Evolutionary conservation across 352 stramenopile species (phyloP).

Genomic region (Pythium rhizo-oryzae): DNA sequence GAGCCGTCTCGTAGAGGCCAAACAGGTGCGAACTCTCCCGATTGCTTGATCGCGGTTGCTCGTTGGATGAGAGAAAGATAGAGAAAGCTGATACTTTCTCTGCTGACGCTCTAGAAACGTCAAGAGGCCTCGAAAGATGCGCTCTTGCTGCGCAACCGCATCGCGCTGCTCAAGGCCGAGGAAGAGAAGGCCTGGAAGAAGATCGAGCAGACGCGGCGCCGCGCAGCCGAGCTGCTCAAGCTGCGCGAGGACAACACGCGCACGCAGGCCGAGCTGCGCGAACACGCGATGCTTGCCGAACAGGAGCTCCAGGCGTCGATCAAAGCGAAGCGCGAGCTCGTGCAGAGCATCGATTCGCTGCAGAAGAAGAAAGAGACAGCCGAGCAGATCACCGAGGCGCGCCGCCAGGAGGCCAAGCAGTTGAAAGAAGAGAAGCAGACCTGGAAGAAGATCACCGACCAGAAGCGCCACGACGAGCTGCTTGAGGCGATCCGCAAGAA

Average conservation of each 20-base stretch:
- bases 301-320: slow-evolving; percentile 73
- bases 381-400: slow-evolving; percentile 65
- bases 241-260: slow-evolving; percentile 68
- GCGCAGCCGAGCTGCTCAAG: slow-evolving; percentile 69
- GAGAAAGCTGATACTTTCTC: too few relatives aligned
- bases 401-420: slow-evolving; percentile 62
- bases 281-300: slow-evolving; percentile 55
- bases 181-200: slow-evolving; percentile 87
- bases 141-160: slow-evolving; percentile 77
- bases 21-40: slow-evolving; percentile 46
- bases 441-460: slow-evolving; percentile 71
- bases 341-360: slow-evolving; percentile 79
- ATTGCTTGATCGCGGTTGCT: too few relatives aligned
- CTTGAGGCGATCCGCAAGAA: slow-evolving; percentile 68
- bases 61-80: too few relatives aligned
- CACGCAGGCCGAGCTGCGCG: slow-evolving; percentile 63
- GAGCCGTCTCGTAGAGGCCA: slow-evolving; percentile 77
- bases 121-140: slow-evolving; percentile 80
- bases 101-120: slow-evolving; percentile 47
- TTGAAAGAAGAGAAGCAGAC: slow-evolving; percentile 86
- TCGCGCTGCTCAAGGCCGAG: slow-evolving; percentile 78
- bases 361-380: slow-evolving; percentile 82
- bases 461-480: slow-evolving; percentile 66
- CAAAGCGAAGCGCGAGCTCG: slow-evolving; percentile 70
- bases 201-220: slow-evolving; percentile 81